Percentiles rank a stretch among this genome's conserved stretches.
phyloP scores from a whole-genome alignment of 2,329 filamentous ascomycete genomes.

The Dothistroma pini region DNA sequence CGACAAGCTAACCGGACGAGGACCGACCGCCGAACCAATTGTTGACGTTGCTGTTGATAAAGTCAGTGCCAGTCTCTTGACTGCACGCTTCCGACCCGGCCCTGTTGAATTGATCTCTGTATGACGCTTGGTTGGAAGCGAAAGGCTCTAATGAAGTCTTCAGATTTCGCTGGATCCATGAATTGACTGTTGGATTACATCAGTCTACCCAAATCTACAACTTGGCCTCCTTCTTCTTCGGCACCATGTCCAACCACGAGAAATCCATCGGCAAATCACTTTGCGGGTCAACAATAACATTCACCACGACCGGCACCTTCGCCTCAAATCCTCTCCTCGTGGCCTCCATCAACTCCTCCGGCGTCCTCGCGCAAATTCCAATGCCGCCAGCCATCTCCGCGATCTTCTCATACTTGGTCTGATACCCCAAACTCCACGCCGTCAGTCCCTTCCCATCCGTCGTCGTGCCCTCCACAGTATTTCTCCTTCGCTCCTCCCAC shows the following conservation, averaged over 20 bases:
- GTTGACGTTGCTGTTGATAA: too few species aligned
- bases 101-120: too few species aligned
- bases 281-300: slow-evolving; percentile 52
- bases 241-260: slow-evolving; percentile 32
- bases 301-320: slow-evolving; percentile 50
- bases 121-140: too few species aligned
- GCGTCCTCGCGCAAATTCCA: slow-evolving; percentile 50
- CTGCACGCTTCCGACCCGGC: too few species aligned
- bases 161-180: too few species aligned
- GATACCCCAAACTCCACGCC: slow-evolving; percentile 48
- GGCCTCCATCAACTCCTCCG: slow-evolving; percentile 51
- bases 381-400: slow-evolving; percentile 54
- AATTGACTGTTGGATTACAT: too few species aligned
- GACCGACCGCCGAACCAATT: too few species aligned
- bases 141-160: too few species aligned
- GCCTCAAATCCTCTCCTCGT: slow-evolving; percentile 50
- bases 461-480: slow-evolving; percentile 35
- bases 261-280: slow-evolving; percentile 28
- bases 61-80: too few species aligned
- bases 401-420: slow-evolving; percentile 54
- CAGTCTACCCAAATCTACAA: background rate
- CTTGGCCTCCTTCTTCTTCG: slow-evolving; percentile 27
- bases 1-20: too few species aligned
- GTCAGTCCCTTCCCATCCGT: slow-evolving; percentile 44
- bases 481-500: slow-evolving; percentile 45